phyloP scores from a whole-genome alignment of 2,329 filamentous ascomycete species.

The Phaeosphaeriaceae sp. region DNA sequence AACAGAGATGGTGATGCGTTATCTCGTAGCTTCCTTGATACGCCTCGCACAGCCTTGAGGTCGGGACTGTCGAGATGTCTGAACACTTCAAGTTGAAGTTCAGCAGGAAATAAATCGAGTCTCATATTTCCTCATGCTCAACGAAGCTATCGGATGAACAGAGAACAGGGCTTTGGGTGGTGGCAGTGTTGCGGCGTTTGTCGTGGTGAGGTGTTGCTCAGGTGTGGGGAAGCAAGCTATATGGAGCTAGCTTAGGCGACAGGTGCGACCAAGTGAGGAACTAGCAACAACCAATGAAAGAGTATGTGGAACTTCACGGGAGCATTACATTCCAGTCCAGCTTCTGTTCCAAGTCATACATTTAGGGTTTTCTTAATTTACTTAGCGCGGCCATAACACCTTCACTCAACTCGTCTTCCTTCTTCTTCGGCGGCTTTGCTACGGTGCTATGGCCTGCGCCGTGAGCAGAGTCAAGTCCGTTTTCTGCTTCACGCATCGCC shows the following conservation, averaged over 20 bases:
- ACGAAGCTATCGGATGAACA: background rate
- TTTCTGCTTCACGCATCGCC: slow-evolving; percentile 48
- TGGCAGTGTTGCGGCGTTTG: background rate
- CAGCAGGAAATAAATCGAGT: slow-evolving; percentile 30
- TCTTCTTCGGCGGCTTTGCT: slow-evolving; percentile 40
- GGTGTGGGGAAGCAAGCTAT: slow-evolving; percentile 4
- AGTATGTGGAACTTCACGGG: background rate
- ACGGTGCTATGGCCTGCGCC: slow-evolving; percentile 24
- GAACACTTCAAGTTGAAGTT: slow-evolving; percentile 40
- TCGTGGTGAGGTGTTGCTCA: background rate
- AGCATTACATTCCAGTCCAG: background rate
- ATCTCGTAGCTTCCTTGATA: slow-evolving; percentile 27
- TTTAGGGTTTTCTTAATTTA: slow-evolving; percentile 54
- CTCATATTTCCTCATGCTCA: background rate
- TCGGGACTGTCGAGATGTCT: slow-evolving; percentile 25
- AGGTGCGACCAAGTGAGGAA: background rate
- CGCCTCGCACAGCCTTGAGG: slow-evolving; percentile 33
- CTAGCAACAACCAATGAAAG: background rate
- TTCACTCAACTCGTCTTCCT: slow-evolving; percentile 60
- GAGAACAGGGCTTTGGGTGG: background rate
- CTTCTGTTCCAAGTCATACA: background rate
- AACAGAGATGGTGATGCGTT: slow-evolving; percentile 35
- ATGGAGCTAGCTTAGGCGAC: background rate
- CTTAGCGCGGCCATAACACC: slow-evolving; percentile 66
- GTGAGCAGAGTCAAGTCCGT: slow-evolving; percentile 19